These are phyloP conservation scores for Fennellomyces sp. DNA, from an alignment of 371 early-diverging fungal species.

Conservation along the genomic window DNA sequence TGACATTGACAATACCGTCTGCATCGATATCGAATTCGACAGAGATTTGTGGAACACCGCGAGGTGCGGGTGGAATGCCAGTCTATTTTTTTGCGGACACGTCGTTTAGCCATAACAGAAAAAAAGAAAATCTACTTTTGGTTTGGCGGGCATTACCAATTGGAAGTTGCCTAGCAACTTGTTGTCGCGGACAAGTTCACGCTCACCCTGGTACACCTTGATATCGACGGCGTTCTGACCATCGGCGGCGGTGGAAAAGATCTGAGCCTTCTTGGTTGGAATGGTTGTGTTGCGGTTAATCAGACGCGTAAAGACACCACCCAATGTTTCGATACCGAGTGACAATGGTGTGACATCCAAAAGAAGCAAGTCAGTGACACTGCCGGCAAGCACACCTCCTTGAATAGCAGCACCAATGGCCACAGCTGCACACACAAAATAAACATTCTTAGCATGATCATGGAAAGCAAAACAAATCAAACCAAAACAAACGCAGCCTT, in stretches of 20 bases:
- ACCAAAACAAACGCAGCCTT: not conserved
- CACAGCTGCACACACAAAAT: conserved; percentile 62
- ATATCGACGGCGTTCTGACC: conserved; percentile 96
- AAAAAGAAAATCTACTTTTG: not conserved
- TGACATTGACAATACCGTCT: conserved; percentile 95
- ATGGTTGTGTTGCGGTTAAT: conserved; percentile 97
- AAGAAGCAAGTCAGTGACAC: conserved; percentile 87
- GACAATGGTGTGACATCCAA: conserved; percentile 97
- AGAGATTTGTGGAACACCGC: conserved; percentile 84
- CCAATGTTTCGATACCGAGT: conserved; percentile 93
- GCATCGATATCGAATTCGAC: conserved; percentile 97
- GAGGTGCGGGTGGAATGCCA: conserved; percentile 79
- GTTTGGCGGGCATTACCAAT: conserved; percentile 42
- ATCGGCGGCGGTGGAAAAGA: conserved; percentile 98
- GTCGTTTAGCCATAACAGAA: not conserved
- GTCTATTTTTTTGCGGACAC: conserved; percentile 15
- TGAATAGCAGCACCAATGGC: conserved; percentile 98
- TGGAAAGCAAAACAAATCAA: not conserved
- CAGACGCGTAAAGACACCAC: conserved; percentile 94
- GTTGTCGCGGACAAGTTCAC: conserved; percentile 93
- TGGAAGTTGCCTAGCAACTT: conserved; percentile 95
- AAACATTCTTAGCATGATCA: not conserved
- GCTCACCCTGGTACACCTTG: conserved; percentile 97
- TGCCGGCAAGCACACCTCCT: conserved; percentile 92
- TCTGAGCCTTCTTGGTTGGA: conserved; percentile 96